Percentiles rank a stretch among this genome's conserved stretches.
phyloP scores from a whole-genome alignment of 1,139 yeast species.

The Yamadazyma songkhlaensis region DNA sequence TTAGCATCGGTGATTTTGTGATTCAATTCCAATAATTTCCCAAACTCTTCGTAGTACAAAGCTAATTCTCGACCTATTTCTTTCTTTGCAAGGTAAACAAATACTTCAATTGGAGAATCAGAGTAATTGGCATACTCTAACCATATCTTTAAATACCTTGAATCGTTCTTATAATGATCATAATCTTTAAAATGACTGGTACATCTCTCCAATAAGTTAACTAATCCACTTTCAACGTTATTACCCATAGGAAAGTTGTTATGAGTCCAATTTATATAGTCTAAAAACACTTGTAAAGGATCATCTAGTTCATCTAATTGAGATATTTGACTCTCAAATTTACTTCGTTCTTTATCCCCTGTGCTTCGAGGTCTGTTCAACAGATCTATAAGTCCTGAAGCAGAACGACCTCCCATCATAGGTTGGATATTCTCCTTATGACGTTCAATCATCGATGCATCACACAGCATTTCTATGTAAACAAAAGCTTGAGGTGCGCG shows the following conservation, averaged over 20 bases:
- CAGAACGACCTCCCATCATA: conserved; percentile 68
- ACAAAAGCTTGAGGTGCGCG: conserved; percentile 1
- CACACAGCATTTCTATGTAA: conserved; percentile 2
- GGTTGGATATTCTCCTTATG: conserved; percentile 84
- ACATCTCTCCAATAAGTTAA: conserved; percentile 67
- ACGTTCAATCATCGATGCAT: conserved; percentile 48
- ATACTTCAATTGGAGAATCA: conserved; percentile 71
- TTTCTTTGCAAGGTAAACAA: conserved; percentile 68
- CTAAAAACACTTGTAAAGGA: conserved; percentile 71
- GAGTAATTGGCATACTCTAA: conserved; percentile 66
- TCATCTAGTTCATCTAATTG: conserved; percentile 68
- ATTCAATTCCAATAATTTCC: conserved; percentile 56
- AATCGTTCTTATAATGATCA: conserved; percentile 71
- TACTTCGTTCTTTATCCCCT: conserved; percentile 22
- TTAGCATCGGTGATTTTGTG: conserved; percentile 59
- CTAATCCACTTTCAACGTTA: conserved; percentile 63
- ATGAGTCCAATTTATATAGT: conserved; percentile 72
- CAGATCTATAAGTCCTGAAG: conserved; percentile 49
- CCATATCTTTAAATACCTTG: conserved; percentile 81
- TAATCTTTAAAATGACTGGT: conserved; percentile 68
- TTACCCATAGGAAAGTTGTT: conserved; percentile 67
- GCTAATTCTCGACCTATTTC: conserved; percentile 71
- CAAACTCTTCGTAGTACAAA: conserved; percentile 77
- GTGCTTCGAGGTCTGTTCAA: conserved; percentile 21
- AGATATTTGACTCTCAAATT: conserved; percentile 42